These are phyloP conservation scores for Lactarius sp. DNA, from an alignment of 768 basidiomycete genomes.

Conservation along the genomic window DNA sequence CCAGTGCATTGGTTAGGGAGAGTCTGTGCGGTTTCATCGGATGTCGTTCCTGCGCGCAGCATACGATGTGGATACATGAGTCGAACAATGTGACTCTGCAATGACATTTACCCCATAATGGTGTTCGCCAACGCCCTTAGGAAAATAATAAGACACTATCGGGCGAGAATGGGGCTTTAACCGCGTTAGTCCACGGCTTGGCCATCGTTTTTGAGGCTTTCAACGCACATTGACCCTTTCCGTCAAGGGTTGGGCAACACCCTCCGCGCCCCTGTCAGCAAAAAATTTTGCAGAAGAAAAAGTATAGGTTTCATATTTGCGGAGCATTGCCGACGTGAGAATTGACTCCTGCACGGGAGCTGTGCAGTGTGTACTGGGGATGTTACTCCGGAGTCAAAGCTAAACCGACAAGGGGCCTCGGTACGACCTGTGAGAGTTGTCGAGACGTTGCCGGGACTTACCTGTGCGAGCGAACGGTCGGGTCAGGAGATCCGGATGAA, in stretches of 20 bases:
- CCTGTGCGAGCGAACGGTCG: not conserved
- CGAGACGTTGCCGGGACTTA: slow-evolving; percentile 1
- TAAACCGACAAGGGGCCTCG: not conserved
- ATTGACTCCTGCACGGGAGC: not conserved
- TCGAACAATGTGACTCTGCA: not conserved
- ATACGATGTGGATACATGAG: slow-evolving; percentile 13
- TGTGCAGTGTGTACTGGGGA: not conserved
- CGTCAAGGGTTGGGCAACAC: slow-evolving; percentile 73
- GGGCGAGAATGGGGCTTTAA: slow-evolving; percentile 73
- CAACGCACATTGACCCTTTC: slow-evolving; percentile 67
- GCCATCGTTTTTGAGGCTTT: not conserved
- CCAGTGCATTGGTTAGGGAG: slow-evolving; percentile 93
- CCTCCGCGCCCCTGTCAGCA: slow-evolving; percentile 64
- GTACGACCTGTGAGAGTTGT: not conserved
- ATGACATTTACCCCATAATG: slow-evolving; percentile 81
- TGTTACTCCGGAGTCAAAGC: not conserved
- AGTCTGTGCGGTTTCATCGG: slow-evolving; percentile 98
- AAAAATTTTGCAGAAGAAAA: slow-evolving; percentile 76
- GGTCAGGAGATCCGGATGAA: not conserved
- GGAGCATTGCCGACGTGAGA: slow-evolving; percentile 23
- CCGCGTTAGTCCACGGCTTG: not conserved
- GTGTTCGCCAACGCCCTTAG: slow-evolving; percentile 88
- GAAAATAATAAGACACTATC: slow-evolving; percentile 94
- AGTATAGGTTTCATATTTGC: slow-evolving; percentile 36
- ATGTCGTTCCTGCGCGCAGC: slow-evolving; percentile 72